phyloP scores from a whole-genome alignment of 192 early-diverging fungal genomes.

The Phlyctochytrium bullatum region DNA sequence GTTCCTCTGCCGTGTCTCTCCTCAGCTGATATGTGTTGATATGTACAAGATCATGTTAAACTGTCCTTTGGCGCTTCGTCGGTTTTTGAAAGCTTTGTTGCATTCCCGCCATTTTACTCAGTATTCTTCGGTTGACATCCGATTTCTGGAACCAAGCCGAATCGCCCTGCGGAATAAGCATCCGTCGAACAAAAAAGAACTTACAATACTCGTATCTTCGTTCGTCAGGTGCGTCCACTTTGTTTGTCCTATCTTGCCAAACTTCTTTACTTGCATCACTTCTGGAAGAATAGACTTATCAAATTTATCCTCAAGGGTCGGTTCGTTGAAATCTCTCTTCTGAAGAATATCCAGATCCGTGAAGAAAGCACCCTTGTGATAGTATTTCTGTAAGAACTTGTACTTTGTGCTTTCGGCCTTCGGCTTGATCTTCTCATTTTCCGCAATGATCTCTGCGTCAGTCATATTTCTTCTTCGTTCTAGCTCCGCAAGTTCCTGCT shows the following conservation, averaged over 20 bases:
- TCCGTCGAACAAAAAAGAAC: conserved; percentile 6
- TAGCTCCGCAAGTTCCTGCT: conserved; percentile 73
- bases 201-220: conserved; percentile 72
- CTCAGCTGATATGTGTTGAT: no score
- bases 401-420: conserved; percentile 61
- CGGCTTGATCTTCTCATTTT: conserved; percentile 64
- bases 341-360: conserved; percentile 58
- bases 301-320: conserved; percentile 70
- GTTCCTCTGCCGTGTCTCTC: no score
- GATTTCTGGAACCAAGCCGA: conserved; percentile 45
- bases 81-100: conserved; percentile 53
- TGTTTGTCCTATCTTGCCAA: conserved; percentile 79
- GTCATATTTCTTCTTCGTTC: conserved; percentile 79
- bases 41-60: no score
- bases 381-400: conserved; percentile 75
- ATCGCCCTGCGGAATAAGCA: conserved; percentile 29
- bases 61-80: conserved; percentile 27
- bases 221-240: conserved; percentile 86
- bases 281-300: conserved; percentile 73
- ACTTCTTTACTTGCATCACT: conserved; percentile 90
- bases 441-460: conserved; percentile 73
- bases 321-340: conserved; percentile 63
- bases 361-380: conserved; percentile 88
- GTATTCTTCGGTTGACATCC: conserved; percentile 45
- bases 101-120: conserved; percentile 52